A percentile compares a stretch with the other conserved stretches of the same genome.
phyloP scores from a whole-genome alignment of 352 stramenopile species.

The Pythium periplocum region DNA sequence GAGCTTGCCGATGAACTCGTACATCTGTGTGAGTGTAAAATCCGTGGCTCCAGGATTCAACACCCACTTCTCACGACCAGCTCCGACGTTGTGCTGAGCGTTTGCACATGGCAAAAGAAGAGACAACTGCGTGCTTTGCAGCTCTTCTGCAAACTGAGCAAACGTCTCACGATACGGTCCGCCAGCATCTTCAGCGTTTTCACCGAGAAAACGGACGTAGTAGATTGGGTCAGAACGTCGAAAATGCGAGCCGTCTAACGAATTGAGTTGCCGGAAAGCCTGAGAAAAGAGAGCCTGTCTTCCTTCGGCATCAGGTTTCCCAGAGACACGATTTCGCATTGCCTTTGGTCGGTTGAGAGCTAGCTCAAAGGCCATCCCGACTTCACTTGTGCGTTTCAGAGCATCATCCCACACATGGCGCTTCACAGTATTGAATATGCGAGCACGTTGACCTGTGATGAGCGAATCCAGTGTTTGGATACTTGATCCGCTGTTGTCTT shows the following conservation, averaged over 20 bases:
- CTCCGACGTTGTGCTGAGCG: constrained; percentile 83
- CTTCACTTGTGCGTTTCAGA: constrained; percentile 41
- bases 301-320: constrained; percentile 53
- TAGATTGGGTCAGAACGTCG: constrained; percentile 71
- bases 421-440: constrained; percentile 77
- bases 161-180: constrained; percentile 86
- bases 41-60: constrained; percentile 71
- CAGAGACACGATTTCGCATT: constrained; percentile 64
- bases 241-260: constrained; percentile 58
- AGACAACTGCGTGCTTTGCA: constrained; percentile 79
- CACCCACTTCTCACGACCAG: constrained; percentile 87
- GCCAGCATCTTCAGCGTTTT: constrained; percentile 82
- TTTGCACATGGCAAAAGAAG: constrained; percentile 89
- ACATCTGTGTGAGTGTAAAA: constrained; percentile 65
- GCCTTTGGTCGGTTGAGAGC: constrained; percentile 79
- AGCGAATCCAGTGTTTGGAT: constrained; percentile 10
- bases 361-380: constrained; percentile 50
- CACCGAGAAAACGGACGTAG: constrained; percentile 78
- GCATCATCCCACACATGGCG: constrained; percentile 65
- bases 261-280: constrained; percentile 76
- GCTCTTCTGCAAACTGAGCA: constrained; percentile 75
- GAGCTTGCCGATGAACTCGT: constrained; percentile 91
- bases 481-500: too few relatives aligned
- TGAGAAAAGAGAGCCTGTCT: constrained; percentile 78
- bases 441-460: constrained; percentile 37